Conservation (phyloP, 1,284 basidiomycete species). For the Apiotrichum akiyoshidainum region DNA sequence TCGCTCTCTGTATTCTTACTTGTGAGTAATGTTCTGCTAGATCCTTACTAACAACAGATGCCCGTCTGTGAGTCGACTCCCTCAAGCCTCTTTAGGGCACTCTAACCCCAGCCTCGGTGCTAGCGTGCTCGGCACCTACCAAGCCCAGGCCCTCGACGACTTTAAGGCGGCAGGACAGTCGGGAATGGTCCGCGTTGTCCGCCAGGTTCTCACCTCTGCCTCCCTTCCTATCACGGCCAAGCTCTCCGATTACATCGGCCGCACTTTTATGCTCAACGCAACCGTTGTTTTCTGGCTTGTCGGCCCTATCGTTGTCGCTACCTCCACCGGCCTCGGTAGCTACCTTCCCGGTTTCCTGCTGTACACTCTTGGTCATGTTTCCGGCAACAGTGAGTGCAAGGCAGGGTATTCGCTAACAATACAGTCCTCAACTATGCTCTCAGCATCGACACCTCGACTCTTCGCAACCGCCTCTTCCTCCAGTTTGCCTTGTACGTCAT, state of each 20-base stretch:
- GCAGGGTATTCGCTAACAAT: neutral
- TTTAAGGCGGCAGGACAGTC: slow-evolving; percentile 29
- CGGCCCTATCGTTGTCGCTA: slow-evolving; percentile 48
- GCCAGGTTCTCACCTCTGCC: slow-evolving; percentile 38
- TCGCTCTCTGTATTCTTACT: slow-evolving; percentile 12
- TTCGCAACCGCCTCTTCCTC: slow-evolving; percentile 51
- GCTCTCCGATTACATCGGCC: slow-evolving; percentile 50
- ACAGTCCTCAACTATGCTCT: slow-evolving; percentile 48
- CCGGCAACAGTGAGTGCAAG: slow-evolving; percentile 16
- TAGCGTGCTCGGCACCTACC: slow-evolving; percentile 18
- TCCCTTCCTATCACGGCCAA: slow-evolving; percentile 44
- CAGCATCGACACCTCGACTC: slow-evolving; percentile 50
- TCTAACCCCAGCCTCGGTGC: slow-evolving; percentile 1
- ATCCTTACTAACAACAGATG: slow-evolving; percentile 3
- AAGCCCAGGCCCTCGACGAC: slow-evolving; percentile 26
- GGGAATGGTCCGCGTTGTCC: slow-evolving; percentile 43
- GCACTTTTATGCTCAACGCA: slow-evolving; percentile 44
- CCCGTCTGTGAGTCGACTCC: slow-evolving; percentile 2
- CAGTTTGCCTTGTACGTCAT: slow-evolving; percentile 40
- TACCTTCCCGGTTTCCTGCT: slow-evolving; percentile 49
- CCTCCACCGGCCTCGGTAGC: slow-evolving; percentile 33
- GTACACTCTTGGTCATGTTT: slow-evolving; percentile 26
- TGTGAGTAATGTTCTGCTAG: slow-evolving; percentile 2
- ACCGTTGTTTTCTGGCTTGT: slow-evolving; percentile 49
- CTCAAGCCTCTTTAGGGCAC: neutral